These are phyloP conservation scores for Shiraia bambusicola DNA, from an alignment of 2,329 filamentous ascomycete species.

Conservation along the genomic window DNA sequence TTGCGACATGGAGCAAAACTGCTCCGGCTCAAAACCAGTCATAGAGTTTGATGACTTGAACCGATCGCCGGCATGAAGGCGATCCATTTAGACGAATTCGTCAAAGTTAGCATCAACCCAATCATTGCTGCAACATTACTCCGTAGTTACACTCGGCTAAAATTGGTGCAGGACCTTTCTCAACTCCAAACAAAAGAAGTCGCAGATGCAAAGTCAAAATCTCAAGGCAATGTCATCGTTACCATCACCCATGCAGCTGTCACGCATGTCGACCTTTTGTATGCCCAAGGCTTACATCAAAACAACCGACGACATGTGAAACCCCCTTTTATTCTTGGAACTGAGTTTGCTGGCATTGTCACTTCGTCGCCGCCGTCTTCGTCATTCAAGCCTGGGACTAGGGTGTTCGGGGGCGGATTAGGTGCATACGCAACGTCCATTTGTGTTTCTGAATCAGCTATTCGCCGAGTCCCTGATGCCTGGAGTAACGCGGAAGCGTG, in stretches of 20 bases:
- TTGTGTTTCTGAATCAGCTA: constrained; percentile 40
- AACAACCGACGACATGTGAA: constrained; percentile 59
- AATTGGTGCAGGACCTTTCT: constrained; percentile 29
- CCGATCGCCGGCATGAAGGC: too few species aligned
- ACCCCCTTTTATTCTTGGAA: constrained; percentile 61
- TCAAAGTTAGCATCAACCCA: background rate
- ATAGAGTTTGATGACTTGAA: too few species aligned
- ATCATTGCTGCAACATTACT: background rate
- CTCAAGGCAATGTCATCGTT: constrained; percentile 46
- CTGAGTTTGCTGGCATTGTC: constrained; percentile 62
- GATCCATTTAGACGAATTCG: constrained; percentile 1
- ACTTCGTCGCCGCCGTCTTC: constrained; percentile 39
- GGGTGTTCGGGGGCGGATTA: constrained; percentile 56
- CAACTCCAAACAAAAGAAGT: constrained; percentile 22
- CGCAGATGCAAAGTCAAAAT: constrained; percentile 37
- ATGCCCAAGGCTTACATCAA: constrained; percentile 60
- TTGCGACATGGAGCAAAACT: background rate
- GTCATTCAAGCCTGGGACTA: constrained; percentile 49
- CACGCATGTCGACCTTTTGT: constrained; percentile 63
- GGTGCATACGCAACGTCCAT: constrained; percentile 59
- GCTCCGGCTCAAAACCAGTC: too few species aligned
- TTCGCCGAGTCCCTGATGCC: constrained; percentile 50
- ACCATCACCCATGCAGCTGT: constrained; percentile 58
- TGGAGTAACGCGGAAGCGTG: constrained; percentile 55
- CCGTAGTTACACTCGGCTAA: too few species aligned